Percentiles rank a stretch among this genome's conserved stretches.
phyloP scores from a whole-genome alignment of 768 basidiomycete genomes.

The Boletus tomentosulus region DNA sequence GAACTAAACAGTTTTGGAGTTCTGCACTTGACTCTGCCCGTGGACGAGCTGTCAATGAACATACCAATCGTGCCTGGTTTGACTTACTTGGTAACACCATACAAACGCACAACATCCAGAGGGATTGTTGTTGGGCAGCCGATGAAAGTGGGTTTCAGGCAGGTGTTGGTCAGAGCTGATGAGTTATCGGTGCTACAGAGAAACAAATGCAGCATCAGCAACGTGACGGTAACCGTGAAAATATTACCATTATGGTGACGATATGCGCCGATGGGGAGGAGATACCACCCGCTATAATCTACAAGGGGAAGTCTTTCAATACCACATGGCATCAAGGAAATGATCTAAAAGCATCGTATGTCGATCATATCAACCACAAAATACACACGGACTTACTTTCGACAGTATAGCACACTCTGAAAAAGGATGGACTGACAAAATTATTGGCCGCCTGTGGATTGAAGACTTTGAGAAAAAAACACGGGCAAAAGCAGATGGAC shows the following conservation, averaged over 20 bases:
- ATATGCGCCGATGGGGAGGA: too few relatives aligned
- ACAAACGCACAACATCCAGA: background rate
- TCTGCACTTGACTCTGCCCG: background rate
- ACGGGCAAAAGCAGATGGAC: conserved; percentile 29
- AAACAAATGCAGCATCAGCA: conserved; percentile 19
- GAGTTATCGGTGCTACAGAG: conserved; percentile 4
- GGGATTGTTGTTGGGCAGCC: conserved; percentile 14
- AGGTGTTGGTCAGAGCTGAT: background rate
- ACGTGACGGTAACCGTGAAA: background rate
- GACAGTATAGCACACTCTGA: conserved; percentile 9
- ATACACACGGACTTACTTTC: too few relatives aligned
- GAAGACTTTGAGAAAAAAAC: conserved; percentile 33
- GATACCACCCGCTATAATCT: conserved; percentile 9
- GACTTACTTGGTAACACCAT: conserved; percentile 28
- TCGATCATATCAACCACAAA: conserved; percentile 7
- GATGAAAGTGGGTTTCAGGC: conserved; percentile 17
- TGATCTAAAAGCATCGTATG: conserved; percentile 16
- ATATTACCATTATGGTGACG: too few relatives aligned
- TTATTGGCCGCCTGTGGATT: conserved; percentile 26
- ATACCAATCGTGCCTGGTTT: conserved; percentile 33
- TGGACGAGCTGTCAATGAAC: conserved; percentile 35
- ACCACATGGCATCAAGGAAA: conserved; percentile 21
- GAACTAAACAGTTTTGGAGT: background rate
- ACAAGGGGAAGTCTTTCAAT: conserved; percentile 22
- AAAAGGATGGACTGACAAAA: conserved; percentile 29